Conservation (phyloP, 805 yeast genomes). For the Hemisphaericaspora nanyangensis region DNA sequence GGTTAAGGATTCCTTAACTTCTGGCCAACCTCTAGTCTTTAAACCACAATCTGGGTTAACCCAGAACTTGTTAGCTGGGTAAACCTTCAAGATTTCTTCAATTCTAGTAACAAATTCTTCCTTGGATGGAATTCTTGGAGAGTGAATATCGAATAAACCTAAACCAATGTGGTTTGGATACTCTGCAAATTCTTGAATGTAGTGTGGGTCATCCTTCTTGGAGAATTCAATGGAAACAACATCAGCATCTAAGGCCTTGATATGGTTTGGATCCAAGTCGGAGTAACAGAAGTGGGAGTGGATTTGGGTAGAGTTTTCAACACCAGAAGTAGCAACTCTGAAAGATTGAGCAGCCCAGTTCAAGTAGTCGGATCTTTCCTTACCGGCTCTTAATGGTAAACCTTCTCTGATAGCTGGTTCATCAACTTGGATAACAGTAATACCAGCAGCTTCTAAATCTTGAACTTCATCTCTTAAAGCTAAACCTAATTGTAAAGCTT, state of each 20-base stretch:
- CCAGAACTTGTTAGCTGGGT: constrained; percentile 99
- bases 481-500: constrained; percentile 94
- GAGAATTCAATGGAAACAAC: constrained; percentile 99
- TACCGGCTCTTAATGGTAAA: constrained; percentile 97
- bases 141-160: constrained; percentile 98
- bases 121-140: constrained; percentile 98
- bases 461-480: constrained; percentile 98
- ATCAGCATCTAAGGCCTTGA: constrained; percentile 99
- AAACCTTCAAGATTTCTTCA: constrained; percentile 89
- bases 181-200: constrained; percentile 94
- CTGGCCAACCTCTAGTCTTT: constrained; percentile 99
- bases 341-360: constrained; percentile 99
- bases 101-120: constrained; percentile 94
- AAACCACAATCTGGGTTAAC: constrained; percentile 99
- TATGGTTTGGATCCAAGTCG: constrained; percentile 98
- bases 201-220: constrained; percentile 98
- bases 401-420: constrained; percentile 99
- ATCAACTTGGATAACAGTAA: constrained; percentile 96
- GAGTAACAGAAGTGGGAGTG: constrained; percentile 99
- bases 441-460: constrained; percentile 98
- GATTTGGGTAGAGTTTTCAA: constrained; percentile 89
- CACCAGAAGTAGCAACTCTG: constrained; percentile 99
- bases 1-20: constrained; percentile 90
- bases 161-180: constrained; percentile 99
- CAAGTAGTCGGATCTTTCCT: constrained; percentile 93